Conservation (phyloP, 1,284 basidiomycete species). For the Fomitopsis pinicola region DNA sequence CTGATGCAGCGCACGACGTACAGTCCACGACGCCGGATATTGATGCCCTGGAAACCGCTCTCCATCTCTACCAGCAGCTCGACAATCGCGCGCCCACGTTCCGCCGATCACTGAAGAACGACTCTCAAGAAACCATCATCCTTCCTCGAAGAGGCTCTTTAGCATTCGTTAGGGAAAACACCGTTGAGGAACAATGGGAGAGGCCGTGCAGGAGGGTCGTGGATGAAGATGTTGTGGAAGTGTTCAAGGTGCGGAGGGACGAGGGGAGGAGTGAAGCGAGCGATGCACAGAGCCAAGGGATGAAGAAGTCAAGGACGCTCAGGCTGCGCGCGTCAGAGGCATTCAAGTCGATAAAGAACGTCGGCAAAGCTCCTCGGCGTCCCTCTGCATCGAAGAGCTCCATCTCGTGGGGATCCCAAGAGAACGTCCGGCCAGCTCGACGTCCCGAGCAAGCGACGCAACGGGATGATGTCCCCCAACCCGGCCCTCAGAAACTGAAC, state of each 20-base stretch:
- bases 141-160: conserved; percentile 24
- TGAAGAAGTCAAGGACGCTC: conserved; percentile 49
- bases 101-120: conserved; percentile 21
- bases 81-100: conserved; percentile 31
- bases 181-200: conserved; percentile 8
- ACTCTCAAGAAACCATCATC: conserved; percentile 27
- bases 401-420: conserved; percentile 3
- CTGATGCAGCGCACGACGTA: conserved; percentile 25
- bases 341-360: conserved; percentile 57
- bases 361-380: conserved; percentile 32
- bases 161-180: conserved; percentile 9
- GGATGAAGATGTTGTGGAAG: conserved; percentile 55
- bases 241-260: conserved; percentile 56
- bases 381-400: conserved; percentile 3
- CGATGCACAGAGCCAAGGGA: conserved; percentile 15
- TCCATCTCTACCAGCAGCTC: conserved; percentile 29
- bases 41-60: conserved; percentile 37
- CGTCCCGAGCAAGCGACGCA: conserved; percentile 3
- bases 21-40: conserved; percentile 35
- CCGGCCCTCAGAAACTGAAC: conserved; percentile 15
- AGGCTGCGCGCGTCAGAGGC: conserved; percentile 56
- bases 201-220: conserved; percentile 27
- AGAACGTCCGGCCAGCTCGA: conserved; percentile 4
- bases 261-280: conserved; percentile 31
- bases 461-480: conserved; percentile 5